Base-by-base conservation (phyloP, 1,139 yeast genomes). In the Protomyces macrosporus region DNA sequence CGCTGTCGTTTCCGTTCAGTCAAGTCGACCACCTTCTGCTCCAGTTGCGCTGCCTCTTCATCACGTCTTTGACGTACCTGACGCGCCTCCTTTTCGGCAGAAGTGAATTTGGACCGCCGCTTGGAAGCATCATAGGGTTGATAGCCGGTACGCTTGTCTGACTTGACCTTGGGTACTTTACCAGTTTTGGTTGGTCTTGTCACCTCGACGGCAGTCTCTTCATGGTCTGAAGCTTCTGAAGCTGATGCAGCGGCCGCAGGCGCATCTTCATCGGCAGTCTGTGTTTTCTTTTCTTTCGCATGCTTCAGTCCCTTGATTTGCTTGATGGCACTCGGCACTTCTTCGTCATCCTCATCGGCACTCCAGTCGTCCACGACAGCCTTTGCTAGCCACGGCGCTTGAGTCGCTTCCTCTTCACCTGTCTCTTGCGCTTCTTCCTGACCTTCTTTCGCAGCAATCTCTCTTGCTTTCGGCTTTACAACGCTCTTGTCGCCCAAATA, bases 1-100 rank as follows among this genome's bases (percentile, higher is more conserved):
- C 62, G 40, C 32, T 58, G 35, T 33, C n/a, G 40, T 16, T 55
- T 39, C 45, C 36, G 48, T 40, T 30, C 36, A 14, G 32, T 58
- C 53, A 33, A 52, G 33, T 33, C 42, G 36, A 32, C 12, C 6
- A 33, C 45, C 12, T 35, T 42, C 39, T 33, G 51, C 52, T 5
- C 55, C 42, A 34, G 23, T 9, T n/a, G 56, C 10, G 33, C 53
- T 9, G 55, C 40, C 14, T 51, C 62, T 2, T 32, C 33, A 5
- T 39, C 35, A 1, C 54, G 51, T 10, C 10, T 36, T 33, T 33
- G 42, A 33, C 53, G 42, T 16, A 52, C 45, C 12, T 33, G 16
- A 10, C 48, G 23, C 32, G 48, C 48, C 5, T 42, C 48, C 32
- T 42, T 42, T 14, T 42, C 48, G 9, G 48, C 48, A n/a, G 48